Conservation (phyloP, 371 early-diverging fungal genomes). For the Syncephalastrum contaminatum region DNA sequence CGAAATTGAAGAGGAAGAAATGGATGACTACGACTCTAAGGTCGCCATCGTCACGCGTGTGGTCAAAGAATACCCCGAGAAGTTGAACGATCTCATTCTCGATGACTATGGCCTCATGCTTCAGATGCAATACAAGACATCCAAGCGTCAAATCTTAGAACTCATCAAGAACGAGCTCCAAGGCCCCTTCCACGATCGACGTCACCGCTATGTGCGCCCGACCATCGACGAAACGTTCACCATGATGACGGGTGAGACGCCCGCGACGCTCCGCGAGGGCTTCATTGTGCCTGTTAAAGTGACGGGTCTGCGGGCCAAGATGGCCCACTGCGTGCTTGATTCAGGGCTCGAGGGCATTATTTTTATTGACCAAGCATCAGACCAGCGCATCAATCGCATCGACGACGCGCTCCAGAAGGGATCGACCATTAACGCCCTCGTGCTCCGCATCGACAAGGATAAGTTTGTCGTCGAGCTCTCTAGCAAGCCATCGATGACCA, state of each 20-base stretch:
- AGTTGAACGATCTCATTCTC: slow-evolving; percentile 83
- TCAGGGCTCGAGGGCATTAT: slow-evolving; percentile 87
- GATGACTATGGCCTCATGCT: slow-evolving; percentile 91
- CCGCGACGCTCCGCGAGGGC: slow-evolving; percentile 63
- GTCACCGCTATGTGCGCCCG: slow-evolving; percentile 63
- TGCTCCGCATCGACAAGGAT: slow-evolving; percentile 77
- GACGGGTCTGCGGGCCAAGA: slow-evolving; percentile 64
- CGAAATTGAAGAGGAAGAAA: slow-evolving; percentile 86
- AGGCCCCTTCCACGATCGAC: slow-evolving; percentile 79
- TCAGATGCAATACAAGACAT: slow-evolving; percentile 66
- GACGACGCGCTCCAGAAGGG: slow-evolving; percentile 64
- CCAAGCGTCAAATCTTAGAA: slow-evolving; percentile 78
- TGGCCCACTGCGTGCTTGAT: slow-evolving; percentile 73
- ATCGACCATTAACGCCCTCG: slow-evolving; percentile 71
- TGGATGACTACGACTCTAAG: slow-evolving; percentile 67
- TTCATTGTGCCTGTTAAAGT: slow-evolving; percentile 69
- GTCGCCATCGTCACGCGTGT: slow-evolving; percentile 70
- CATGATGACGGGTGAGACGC: slow-evolving; percentile 89
- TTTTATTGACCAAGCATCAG: slow-evolving; percentile 63
- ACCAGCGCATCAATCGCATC: slow-evolving; percentile 59
- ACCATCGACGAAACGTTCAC: slow-evolving; percentile 69
- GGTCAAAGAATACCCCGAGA: slow-evolving; percentile 76
- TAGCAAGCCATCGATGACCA: slow-evolving; percentile 51
- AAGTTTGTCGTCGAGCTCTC: slow-evolving; percentile 78
- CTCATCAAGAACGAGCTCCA: slow-evolving; percentile 89